Evolutionary conservation across 768 basidiomycete species (phyloP), one percentile per base, ranked within the genome.

Genomic region (Boletus sensibilis): DNA sequence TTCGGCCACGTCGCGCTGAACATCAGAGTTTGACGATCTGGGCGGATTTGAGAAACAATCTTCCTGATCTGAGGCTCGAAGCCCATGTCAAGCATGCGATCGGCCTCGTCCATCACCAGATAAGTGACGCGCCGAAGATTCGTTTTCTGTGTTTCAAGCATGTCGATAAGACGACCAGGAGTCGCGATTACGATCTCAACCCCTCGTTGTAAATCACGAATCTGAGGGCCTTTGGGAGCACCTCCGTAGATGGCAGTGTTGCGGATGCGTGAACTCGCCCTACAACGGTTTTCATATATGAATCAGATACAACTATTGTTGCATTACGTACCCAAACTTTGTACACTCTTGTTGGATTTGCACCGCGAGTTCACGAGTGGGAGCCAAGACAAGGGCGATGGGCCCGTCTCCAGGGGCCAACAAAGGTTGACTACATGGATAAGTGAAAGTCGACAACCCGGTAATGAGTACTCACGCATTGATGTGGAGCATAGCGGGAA

Each of bases 1-100:
- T 98, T 98, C 14, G 97, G 97, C 97, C 97, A 99, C 8, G 97
- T 99, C 13, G 97, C 97, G 52, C 94, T 97, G 81, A 99, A 99
- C 87, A 99, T 97, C 63, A 98, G 82, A 1, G 97, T 99, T 71
- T 99, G 97, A 67, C 97, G 85, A 78, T 99, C 97, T 41, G 97
- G 97, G 39, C 97, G 87, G 68, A 99, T 95, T 74, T 99, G 97
- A 64, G 87, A 80, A 63, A 98, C 92, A 62, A 99, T 98, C 78
- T 98, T 98, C 70, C 95, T 83, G 70, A 99, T 98, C 73, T 99
- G 97, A 51, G 97, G 97, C 77, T 99, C 97, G 78, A 99, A 99
- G 81, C 97, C 97, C 97, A 99, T 99, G 79, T 99, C 97, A 61
- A 99, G 83, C 97, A 99, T 99, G 68, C 97, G 92, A 78, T 99